Percentiles rank a stretch among this genome's conserved stretches.
Conservation (phyloP, 495 filamentous ascomycete genomes). For the Apodospora peruviana region DNA sequence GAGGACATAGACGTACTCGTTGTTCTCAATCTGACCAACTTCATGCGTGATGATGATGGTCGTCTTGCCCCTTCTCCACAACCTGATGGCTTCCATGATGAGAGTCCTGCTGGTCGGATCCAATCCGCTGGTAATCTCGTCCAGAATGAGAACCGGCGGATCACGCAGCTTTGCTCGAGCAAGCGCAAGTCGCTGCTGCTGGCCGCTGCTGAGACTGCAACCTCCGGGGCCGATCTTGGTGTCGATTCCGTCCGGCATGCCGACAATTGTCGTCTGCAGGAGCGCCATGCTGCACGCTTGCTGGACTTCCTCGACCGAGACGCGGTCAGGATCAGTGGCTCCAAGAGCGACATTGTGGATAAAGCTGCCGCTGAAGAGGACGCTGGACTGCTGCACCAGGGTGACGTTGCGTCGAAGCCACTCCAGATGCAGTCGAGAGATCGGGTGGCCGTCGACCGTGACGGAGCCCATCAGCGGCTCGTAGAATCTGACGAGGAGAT, state of each 20-base stretch:
- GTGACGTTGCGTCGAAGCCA: constrained; percentile 81
- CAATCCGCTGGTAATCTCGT: constrained; percentile 81
- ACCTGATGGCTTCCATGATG: constrained; percentile 66
- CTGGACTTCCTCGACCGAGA: constrained; percentile 50
- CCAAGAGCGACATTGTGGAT: constrained; percentile 79
- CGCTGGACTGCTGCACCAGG: constrained; percentile 74
- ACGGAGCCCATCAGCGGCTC: constrained; percentile 60
- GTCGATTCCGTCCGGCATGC: constrained; percentile 67
- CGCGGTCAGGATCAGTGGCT: constrained; percentile 37
- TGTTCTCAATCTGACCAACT: constrained; percentile 65
- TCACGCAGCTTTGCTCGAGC: constrained; percentile 72
- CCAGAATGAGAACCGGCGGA: constrained; percentile 77
- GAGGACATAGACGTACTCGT: constrained; percentile 79
- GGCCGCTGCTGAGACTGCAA: constrained; percentile 74
- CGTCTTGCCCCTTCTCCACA: constrained; percentile 73
- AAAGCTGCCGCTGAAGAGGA: constrained; percentile 81
- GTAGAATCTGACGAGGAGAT: constrained; percentile 75
- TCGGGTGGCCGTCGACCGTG: constrained; percentile 57
- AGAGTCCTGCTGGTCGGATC: constrained; percentile 62
- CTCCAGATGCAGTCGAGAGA: constrained; percentile 55
- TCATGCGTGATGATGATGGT: constrained; percentile 94
- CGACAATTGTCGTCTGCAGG: constrained; percentile 64
- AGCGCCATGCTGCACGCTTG: constrained; percentile 59
- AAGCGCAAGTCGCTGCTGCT: constrained; percentile 70
- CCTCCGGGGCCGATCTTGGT: constrained; percentile 69